Evolutionary conservation across 2,329 filamentous ascomycete genomes (phyloP), one percentile per base, ranked within the genome.

Genomic region (Fusarium acutatum): DNA sequence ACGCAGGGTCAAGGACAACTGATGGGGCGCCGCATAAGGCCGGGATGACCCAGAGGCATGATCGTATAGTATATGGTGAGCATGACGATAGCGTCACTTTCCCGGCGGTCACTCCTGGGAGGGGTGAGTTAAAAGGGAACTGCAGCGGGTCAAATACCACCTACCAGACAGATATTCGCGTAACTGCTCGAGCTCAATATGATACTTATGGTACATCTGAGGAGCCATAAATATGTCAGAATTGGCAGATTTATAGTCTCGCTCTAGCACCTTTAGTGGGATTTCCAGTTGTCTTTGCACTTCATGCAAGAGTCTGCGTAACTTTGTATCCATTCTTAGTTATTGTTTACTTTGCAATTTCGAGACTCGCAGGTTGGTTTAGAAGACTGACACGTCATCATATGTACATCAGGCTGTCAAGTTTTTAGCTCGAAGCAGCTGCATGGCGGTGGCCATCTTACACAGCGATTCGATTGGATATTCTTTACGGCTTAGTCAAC

Each of bases 271-370:
- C 20, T 17, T 3, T 6, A 0, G 0, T 30, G 28, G 20, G 3
- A 17, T 30, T 13, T 47, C 0, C 44, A 47, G 44, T 1, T 47
- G 44, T 9, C 28, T 1, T 9, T 30, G 14, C 0, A 47, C 20
- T 3, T 47, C 44, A 13, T 30, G 5, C 3, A 9, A 12, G 0
- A 47, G 28, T 30, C 20, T 30, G 20, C 20, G 28, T 0, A 47
- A 9, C 9, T 47, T 30, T 9, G 3, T 2, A n/a, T 47, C 20
- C 20, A 47, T 47, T 17, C 0, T 6, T 0, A n/a, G 26, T 3
- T 4, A 9, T 30, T 4, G 0, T 0, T 3, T 2, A 4, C 0
- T 14, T 47, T 17, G 4, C 1, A 8, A 4, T 6, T 30, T 12
- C 1, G 7, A 12, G 4, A 12, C 20, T 1, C 2, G 7, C 1